phyloP scores from a whole-genome alignment of 768 basidiomycete genomes.

The Cystobasidium ongulense region DNA sequence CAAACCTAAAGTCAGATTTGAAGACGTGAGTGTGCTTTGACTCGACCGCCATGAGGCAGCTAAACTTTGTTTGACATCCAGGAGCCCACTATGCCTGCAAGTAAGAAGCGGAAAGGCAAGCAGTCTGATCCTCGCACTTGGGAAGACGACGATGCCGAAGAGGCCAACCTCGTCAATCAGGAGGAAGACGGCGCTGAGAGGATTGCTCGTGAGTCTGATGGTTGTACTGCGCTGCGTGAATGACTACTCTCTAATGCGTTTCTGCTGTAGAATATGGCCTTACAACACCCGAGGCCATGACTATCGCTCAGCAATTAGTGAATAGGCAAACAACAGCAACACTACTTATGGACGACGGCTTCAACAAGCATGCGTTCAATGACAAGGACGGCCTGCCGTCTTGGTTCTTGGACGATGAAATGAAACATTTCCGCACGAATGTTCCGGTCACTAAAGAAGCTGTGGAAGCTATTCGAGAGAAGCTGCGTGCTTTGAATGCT shows the following conservation, averaged over 20 bases:
- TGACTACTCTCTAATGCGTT: not conserved
- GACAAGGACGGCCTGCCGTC: constrained; percentile 82
- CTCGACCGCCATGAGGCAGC: not conserved
- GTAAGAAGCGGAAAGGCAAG: not conserved
- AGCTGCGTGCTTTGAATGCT: constrained; percentile 86
- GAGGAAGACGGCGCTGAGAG: constrained; percentile 62
- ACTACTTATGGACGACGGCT: constrained; percentile 85
- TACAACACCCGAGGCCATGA: constrained; percentile 77
- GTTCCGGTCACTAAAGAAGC: constrained; percentile 97
- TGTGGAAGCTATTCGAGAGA: constrained; percentile 68
- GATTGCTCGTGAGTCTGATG: constrained; percentile 56
- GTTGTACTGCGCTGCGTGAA: not conserved
- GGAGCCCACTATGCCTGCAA: not conserved
- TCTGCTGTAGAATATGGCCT: constrained; percentile 61
- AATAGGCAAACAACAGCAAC: constrained; percentile 84
- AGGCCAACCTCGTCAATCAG: constrained; percentile 43
- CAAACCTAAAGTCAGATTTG: constrained; percentile 42
- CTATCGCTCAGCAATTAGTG: constrained; percentile 79
- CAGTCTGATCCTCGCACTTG: constrained; percentile 39
- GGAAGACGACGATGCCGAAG: constrained; percentile 65
- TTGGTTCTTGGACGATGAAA: constrained; percentile 97
- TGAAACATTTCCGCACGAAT: constrained; percentile 84
- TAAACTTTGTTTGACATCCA: constrained; percentile 20
- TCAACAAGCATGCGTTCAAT: constrained; percentile 84
- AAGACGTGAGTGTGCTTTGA: not conserved